Percentiles rank a stretch among this genome's conserved stretches.
phyloP scores from a whole-genome alignment of 2,329 filamentous ascomycete genomes.

The Cryphonectria radicalis region DNA sequence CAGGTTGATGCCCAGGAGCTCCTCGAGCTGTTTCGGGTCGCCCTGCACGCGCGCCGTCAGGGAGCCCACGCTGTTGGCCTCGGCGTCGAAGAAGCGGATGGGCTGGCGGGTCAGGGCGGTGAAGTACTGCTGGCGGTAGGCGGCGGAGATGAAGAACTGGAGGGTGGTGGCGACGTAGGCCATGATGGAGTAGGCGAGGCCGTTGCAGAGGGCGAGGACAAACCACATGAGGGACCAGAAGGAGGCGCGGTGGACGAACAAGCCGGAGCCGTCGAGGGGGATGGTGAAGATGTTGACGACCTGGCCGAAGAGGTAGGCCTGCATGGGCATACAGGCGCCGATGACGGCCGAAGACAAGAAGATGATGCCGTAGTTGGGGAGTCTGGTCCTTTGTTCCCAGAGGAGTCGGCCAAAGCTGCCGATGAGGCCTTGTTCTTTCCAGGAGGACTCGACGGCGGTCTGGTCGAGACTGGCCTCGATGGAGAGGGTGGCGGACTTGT shows the following conservation, averaged over 20 bases:
- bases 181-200: slow-evolving; percentile 49
- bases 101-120: slow-evolving; percentile 62
- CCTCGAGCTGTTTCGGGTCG: slow-evolving; percentile 64
- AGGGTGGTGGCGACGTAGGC: slow-evolving; percentile 50
- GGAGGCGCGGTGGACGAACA: slow-evolving; percentile 44
- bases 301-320: slow-evolving; percentile 52
- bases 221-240: slow-evolving; percentile 73
- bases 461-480: slow-evolving; percentile 37
- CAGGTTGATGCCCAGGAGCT: slow-evolving; percentile 67
- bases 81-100: slow-evolving; percentile 63
- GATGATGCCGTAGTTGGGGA: slow-evolving; percentile 55
- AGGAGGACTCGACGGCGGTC: slow-evolving; percentile 31
- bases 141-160: slow-evolving; percentile 52
- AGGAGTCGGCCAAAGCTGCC: slow-evolving; percentile 61
- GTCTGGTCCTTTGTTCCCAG: slow-evolving; percentile 57
- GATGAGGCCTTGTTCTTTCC: slow-evolving; percentile 48
- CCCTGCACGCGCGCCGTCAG: slow-evolving; percentile 60
- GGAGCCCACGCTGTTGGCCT: slow-evolving; percentile 63
- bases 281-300: slow-evolving; percentile 56
- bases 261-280: slow-evolving; percentile 37
- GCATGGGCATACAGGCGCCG: slow-evolving; percentile 17
- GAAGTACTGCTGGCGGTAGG: slow-evolving; percentile 65
- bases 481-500: slow-evolving; percentile 49
- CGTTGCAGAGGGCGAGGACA: slow-evolving; percentile 22
- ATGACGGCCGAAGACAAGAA: slow-evolving; percentile 45